A percentile compares a stretch with the other conserved stretches of the same genome.
Conservation (phyloP, 208 protist genomes). For the Leishmania tarentolae region DNA sequence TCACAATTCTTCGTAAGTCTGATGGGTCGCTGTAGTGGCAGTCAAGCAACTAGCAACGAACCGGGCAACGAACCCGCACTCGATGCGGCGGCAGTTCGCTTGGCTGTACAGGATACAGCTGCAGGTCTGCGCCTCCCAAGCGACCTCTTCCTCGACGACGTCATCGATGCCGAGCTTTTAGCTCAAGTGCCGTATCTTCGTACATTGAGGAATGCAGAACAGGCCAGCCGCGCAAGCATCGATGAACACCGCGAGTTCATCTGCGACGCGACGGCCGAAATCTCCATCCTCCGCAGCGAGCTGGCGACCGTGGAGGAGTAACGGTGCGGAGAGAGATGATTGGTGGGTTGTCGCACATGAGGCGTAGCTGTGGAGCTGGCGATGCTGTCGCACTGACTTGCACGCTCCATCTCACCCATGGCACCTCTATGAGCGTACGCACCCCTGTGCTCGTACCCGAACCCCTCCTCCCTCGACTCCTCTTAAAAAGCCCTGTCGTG, state of each 20-base stretch:
- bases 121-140: constrained; percentile 19
- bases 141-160: constrained; percentile 16
- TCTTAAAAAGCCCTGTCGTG: not conserved
- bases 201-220: not conserved
- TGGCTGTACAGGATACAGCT: constrained; percentile 7
- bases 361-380: not conserved
- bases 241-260: constrained; percentile 19
- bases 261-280: constrained; percentile 22
- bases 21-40: not conserved
- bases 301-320: constrained; percentile 1
- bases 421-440: not conserved
- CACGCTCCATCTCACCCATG: not conserved
- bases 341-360: not conserved
- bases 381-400: not conserved
- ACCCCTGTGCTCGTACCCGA: not conserved
- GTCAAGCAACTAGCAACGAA: not conserved
- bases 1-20: not conserved
- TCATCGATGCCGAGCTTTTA: constrained; percentile 9
- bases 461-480: not conserved
- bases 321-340: not conserved
- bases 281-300: constrained; percentile 28
- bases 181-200: constrained; percentile 11
- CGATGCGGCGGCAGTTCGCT: not conserved
- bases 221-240: not conserved
- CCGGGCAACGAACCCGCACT: not conserved